Evolutionary conservation across 1,284 basidiomycete genomes (phyloP).

Genomic region (Ustilago nuda): DNA sequence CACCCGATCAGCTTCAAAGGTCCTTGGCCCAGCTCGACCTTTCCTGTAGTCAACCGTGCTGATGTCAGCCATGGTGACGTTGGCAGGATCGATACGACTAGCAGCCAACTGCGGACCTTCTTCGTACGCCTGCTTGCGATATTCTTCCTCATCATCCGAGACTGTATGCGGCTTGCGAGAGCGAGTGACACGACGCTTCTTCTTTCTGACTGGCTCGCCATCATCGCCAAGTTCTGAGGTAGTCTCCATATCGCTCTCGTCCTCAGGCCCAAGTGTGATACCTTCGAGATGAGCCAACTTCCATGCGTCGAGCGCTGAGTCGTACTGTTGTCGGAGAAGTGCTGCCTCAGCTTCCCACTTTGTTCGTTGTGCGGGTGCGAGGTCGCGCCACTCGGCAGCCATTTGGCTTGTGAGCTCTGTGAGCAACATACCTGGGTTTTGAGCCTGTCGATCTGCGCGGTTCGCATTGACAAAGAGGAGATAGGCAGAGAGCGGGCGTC

Average conservation of each 20-base stretch:
- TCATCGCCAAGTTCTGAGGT: constrained; percentile 41
- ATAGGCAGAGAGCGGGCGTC: constrained; percentile 41
- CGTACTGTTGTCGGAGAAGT: constrained; percentile 36
- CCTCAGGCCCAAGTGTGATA: constrained; percentile 35
- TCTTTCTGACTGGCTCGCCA: constrained; percentile 36
- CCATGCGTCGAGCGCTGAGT: constrained; percentile 39
- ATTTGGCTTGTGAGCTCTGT: constrained; percentile 43
- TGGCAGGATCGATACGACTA: constrained; percentile 40
- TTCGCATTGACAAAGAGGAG: constrained; percentile 48
- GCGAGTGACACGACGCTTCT: constrained; percentile 19
- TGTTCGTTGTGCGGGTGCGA: constrained; percentile 21
- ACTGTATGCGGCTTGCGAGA: constrained; percentile 46
- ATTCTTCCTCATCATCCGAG: constrained; percentile 60
- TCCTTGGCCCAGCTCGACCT: constrained; percentile 62
- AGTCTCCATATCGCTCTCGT: constrained; percentile 53
- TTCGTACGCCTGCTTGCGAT: constrained; percentile 36
- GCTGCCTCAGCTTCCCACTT: constrained; percentile 46
- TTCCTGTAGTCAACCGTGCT: constrained; percentile 47
- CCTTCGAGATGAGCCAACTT: constrained; percentile 36
- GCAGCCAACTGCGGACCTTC: constrained; percentile 35
- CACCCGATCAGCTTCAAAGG: constrained; percentile 62
- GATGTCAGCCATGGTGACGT: constrained; percentile 52
- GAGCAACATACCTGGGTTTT: constrained; percentile 32
- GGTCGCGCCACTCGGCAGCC: constrained; percentile 45
- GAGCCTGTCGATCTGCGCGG: constrained; percentile 30